Evolutionary conservation across 2,329 filamentous ascomycete genomes (phyloP), one percentile per base, ranked within the genome.

Genomic region (Penicillium sp.): DNA sequence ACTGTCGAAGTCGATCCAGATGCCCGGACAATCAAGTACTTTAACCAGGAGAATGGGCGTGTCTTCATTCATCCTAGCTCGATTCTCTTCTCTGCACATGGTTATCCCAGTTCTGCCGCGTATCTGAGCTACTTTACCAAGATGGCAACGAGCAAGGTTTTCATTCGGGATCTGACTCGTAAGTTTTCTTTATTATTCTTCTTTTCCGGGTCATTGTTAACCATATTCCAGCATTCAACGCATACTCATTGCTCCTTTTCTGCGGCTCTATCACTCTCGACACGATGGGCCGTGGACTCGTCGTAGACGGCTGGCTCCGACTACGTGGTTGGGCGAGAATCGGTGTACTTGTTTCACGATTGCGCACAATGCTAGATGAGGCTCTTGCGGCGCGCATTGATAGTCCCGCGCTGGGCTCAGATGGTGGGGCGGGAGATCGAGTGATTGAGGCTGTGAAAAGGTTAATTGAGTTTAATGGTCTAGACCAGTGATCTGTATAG

Each of bases 11-110:
- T 97, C 7, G 95, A 99, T 70, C 93, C 93, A 0, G 93, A 98
- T 75, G 93, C 93, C 4, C 84, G 87, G 52, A 90, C 89, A 3
- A 97, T 99, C 76, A 95, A 92, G 72, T 99, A 93, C 78, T 98
- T 91, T 75, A 91, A 90, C 64, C 88, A 90, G 68, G 90, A 92
- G 66, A 90, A 89, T 64, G 90, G 89, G 0, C 84, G 95, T 7
- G 91, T 98, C 13, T 99, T 99, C 74, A 87, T 98, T 16, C 95
- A 99, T 70, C 95, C 95, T 0, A 88, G 86, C 66, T 96, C 90
- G 45, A 92, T 89, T 0, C 81, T 98, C 10, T 98, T 98, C 72
- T 89, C 88, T 52, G 88, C 86, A 11, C 90, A 96, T 70, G 84
- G 82, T 0, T 96, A 96, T 70, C 84, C 90, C 3, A 87, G 84